Evolutionary conservation across 2,329 filamentous ascomycete genomes (phyloP).

Genomic region (Paraphaeosphaeria sporulosa): DNA sequence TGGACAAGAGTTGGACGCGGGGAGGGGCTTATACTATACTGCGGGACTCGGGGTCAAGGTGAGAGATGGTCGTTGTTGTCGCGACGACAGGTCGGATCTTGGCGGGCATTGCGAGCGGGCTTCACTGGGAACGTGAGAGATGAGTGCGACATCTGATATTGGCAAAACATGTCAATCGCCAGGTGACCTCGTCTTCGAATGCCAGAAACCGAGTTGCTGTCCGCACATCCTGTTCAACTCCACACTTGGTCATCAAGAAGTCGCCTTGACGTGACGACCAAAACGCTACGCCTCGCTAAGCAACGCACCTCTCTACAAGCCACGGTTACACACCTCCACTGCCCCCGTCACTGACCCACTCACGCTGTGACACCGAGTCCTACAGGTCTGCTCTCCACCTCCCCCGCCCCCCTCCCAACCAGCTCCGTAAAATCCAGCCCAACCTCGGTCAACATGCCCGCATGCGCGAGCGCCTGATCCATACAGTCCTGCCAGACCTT

Average conservation of each 20-base stretch:
- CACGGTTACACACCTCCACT: neutral
- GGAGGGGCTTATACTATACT: conserved; percentile 2
- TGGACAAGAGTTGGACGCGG: neutral
- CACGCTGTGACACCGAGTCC: conserved; percentile 37
- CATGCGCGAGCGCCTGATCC: conserved; percentile 80
- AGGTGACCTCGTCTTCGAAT: too few relatives aligned
- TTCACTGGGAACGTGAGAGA: neutral
- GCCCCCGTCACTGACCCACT: neutral
- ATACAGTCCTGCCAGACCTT: conserved; percentile 81
- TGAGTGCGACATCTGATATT: neutral
- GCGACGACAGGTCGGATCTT: conserved; percentile 20
- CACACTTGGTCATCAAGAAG: neutral
- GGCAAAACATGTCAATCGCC: neutral
- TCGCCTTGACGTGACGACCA: neutral
- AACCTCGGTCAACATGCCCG: conserved; percentile 79
- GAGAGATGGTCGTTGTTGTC: conserved; percentile 15
- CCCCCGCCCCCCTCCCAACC: conserved; percentile 61
- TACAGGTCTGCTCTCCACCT: conserved; percentile 24
- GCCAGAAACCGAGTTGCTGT: neutral
- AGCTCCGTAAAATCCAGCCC: conserved; percentile 89
- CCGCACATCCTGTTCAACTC: neutral
- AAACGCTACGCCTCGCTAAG: conserved; percentile 6
- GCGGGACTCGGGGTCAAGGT: conserved; percentile 15
- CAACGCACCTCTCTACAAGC: conserved; percentile 1
- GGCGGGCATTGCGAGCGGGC: neutral